Evolutionary conservation across 345 rosid genomes (phyloP).

Genomic region (Kandelia obovata): DNA sequence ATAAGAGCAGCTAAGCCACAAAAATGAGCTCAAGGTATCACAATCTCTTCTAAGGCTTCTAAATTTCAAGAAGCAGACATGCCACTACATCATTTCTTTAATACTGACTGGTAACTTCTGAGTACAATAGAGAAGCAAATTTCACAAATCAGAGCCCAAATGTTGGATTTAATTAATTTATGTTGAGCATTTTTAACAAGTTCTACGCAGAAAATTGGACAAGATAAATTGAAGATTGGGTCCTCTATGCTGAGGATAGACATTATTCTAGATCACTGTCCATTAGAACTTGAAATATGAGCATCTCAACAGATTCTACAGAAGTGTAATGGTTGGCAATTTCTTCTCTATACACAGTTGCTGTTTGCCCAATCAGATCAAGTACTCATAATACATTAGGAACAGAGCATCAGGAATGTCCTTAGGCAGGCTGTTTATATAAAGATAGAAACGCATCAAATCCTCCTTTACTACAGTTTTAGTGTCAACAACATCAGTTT

Average conservation of each 20-base stretch:
- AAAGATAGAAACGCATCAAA: constrained; percentile 24
- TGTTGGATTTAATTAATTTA: too few species aligned
- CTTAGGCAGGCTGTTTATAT: constrained; percentile 24
- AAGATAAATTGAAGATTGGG: neutral
- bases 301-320: constrained; percentile 13
- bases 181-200: too few species aligned
- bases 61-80: too few species aligned
- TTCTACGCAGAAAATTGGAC: neutral
- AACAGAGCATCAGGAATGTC: constrained; percentile 28
- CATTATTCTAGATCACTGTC: neutral
- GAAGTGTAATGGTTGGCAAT: constrained; percentile 10
- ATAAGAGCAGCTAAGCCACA: too few species aligned
- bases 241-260: constrained; percentile 1
- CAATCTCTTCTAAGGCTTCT: too few species aligned
- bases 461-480: constrained; percentile 23
- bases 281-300: constrained; percentile 3
- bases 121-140: too few species aligned
- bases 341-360: constrained; percentile 9
- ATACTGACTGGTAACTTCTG: too few species aligned
- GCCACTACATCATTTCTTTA: too few species aligned
- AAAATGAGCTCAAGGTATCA: too few species aligned
- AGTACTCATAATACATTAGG: constrained; percentile 27
- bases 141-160: too few species aligned
- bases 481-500: constrained; percentile 25
- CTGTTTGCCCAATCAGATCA: constrained; percentile 19